Base-by-base conservation (phyloP, 306 rosid genomes). In the Dryas alaskensis region DNA sequence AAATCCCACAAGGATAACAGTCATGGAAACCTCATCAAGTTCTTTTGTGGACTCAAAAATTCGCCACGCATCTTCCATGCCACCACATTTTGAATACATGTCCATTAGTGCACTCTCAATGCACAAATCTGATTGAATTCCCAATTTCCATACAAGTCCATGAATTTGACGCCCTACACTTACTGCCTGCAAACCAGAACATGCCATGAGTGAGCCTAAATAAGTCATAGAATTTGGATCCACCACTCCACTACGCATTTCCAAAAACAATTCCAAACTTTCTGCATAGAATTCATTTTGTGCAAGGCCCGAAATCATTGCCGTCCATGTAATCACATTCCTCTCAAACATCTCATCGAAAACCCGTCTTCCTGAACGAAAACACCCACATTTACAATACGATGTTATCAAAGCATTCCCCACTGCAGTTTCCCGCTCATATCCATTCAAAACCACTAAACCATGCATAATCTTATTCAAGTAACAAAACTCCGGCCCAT, bases 41-140 rank as follows among this genome's bases (percentile, higher is more conserved):
- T 89, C 90, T 83, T 91, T 72, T 0, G 94, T 90, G 19, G 85
- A 86, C 81, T 86, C 89, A 42, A 93, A 93, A 66, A 91, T 85
- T 63, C 59, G 54, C 93, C 92, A 86, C 6, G 98, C 92, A 66
- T 77, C 88, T 66, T 84, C 94, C 65, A 91, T 65, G 55, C 87
- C 70, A 27, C 97, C 86, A 75, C 92, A 93, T 76, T 93, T 93
- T 0, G 96, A 89, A 79, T 91, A 93, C 82, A 93, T 81, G 83
- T 93, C 92, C 98, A 93, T 91, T 75, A 93, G 79, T 55, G 97
- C 92, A 83, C 96, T 91, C 85, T 85, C 97, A 64, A 93, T 76
- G 61, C 86, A 85, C 76, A 93, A 67, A 65, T 86, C 93, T 1
- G 96, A 85, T 40, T 93, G 92, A 81, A 85, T 80, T 75, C 98